Evolutionary conservation across 768 basidiomycete species (phyloP), one percentile per base, ranked within the genome.

Genomic region (Boletus rubescentipes): DNA sequence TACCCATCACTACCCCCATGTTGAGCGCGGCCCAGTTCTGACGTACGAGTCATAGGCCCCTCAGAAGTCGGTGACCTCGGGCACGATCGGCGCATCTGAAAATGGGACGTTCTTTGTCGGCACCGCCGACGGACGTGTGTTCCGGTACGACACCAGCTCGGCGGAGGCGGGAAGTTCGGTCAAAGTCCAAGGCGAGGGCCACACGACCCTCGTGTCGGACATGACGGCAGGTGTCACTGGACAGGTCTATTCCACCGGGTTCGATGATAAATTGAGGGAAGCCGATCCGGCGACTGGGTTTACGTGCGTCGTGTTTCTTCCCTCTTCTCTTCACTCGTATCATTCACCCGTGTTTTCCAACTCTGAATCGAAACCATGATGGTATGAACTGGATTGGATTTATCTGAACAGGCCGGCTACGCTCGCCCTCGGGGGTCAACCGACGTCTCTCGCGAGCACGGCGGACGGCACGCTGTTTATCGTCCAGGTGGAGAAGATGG

Each of bases 261-360:
- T 82, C 64, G 95, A 97, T 57, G 95, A 97, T 65, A 75, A 68
- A 31, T 73, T 93, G 4, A 77, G 86, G 41, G 90, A 91, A 63
- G 82, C 93, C 40, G 78, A 78, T 11, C 68, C 23, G 61, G 65
- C 37, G 2, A 21, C 37, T 32, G 72, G 72, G 18, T 70, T 54
- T 51, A 66, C 65, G 66, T 67, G 42, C 30, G 66, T 63, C 20
- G 1, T 70, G 20, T 69, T 66, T 21, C 37, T 6, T 20, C 54
- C 32, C 21, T 55, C 36, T 3, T 43, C 36, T 45, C 30, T 38
- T 16, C 38, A 40, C 4, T 26, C 15, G 29, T 20, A 23, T 49
- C 45, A 20, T 43, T 42, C 20, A 37, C 9, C 5, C 11, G 9
- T 38, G 16, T 40, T 26, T 14, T 2, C n/a, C 20, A 40, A 36